Conservation (phyloP, 257 asterid genomes). For the Solanum bukasovii region DNA sequence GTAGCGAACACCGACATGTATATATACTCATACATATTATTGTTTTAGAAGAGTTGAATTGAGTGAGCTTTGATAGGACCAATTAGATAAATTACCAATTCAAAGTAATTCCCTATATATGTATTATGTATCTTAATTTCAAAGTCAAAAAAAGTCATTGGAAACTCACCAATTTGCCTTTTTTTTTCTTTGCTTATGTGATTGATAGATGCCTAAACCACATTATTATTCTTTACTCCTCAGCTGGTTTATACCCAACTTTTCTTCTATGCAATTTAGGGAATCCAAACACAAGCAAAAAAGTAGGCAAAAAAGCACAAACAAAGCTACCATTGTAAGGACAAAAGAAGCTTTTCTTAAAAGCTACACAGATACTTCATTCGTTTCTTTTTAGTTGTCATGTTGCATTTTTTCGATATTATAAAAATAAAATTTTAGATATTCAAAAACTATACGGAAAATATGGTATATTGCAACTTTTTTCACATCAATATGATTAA, state of each 20-base stretch:
- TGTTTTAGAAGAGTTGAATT: not conserved
- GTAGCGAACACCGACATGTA: not conserved
- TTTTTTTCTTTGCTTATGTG: not conserved
- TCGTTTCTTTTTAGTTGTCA: no score
- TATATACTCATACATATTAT: not conserved
- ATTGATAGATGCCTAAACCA: conserved; percentile 28
- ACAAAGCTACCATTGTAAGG: conserved; percentile 30
- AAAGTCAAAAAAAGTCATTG: conserved; percentile 19
- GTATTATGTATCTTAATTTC: not conserved
- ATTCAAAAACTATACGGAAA: no score
- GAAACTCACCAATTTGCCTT: conserved; percentile 20
- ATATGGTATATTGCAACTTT: not conserved
- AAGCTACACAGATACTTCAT: not conserved
- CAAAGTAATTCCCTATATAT: not conserved
- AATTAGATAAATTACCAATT: not conserved
- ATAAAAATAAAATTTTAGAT: no score
- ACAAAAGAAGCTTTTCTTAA: conserved; percentile 42
- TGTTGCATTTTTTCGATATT: no score
- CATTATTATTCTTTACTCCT: conserved; percentile 16
- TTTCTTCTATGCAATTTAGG: not conserved
- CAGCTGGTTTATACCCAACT: conserved; percentile 57
- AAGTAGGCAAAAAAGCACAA: conserved; percentile 21
- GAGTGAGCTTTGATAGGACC: not conserved
- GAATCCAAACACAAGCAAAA: not conserved
- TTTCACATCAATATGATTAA: not conserved